These are phyloP conservation scores for Trichoderma sp. DNA, from an alignment of 2,329 filamentous ascomycete species.

Conservation along the genomic window DNA sequence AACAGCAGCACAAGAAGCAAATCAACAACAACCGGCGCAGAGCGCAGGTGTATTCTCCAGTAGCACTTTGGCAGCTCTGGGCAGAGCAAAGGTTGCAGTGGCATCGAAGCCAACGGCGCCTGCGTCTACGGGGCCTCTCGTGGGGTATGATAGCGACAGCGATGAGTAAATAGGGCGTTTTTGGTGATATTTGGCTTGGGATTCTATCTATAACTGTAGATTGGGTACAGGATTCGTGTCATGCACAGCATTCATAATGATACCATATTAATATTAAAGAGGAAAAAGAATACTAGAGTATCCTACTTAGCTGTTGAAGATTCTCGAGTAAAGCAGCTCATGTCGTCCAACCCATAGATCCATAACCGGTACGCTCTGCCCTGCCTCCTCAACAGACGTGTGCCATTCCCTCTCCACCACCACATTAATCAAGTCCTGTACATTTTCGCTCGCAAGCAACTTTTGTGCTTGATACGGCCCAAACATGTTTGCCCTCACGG, in stretches of 20 bases:
- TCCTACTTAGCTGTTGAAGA: slow-evolving; percentile 69
- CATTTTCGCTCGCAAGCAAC: slow-evolving; percentile 59
- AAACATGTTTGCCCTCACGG: slow-evolving; percentile 72
- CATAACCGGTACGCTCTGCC: slow-evolving; percentile 72
- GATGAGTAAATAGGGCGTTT: slow-evolving; percentile 54
- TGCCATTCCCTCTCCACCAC: slow-evolving; percentile 61
- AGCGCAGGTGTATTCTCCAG: slow-evolving; percentile 71
- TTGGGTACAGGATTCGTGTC: slow-evolving; percentile 19
- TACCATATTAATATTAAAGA: slow-evolving; percentile 25
- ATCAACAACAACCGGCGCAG: slow-evolving; percentile 39
- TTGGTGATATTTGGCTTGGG: slow-evolving; percentile 6
- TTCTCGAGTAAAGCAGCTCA: slow-evolving; percentile 78
- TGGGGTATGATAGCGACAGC: slow-evolving; percentile 87
- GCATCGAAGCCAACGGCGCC: slow-evolving; percentile 54
- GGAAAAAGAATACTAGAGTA: neutral
- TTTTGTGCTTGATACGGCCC: slow-evolving; percentile 78
- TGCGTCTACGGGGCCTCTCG: slow-evolving; percentile 65
- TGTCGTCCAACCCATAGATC: slow-evolving; percentile 82
- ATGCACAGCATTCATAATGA: slow-evolving; percentile 31
- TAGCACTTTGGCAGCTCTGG: slow-evolving; percentile 77
- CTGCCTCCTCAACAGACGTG: slow-evolving; percentile 61
- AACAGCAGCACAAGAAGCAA: slow-evolving; percentile 30
- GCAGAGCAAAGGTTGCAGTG: slow-evolving; percentile 53
- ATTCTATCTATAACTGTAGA: slow-evolving; percentile 25
- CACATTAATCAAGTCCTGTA: slow-evolving; percentile 56